Base-by-base conservation (phyloP, 495 filamentous ascomycete genomes). In the Neurospora pannonica region DNA sequence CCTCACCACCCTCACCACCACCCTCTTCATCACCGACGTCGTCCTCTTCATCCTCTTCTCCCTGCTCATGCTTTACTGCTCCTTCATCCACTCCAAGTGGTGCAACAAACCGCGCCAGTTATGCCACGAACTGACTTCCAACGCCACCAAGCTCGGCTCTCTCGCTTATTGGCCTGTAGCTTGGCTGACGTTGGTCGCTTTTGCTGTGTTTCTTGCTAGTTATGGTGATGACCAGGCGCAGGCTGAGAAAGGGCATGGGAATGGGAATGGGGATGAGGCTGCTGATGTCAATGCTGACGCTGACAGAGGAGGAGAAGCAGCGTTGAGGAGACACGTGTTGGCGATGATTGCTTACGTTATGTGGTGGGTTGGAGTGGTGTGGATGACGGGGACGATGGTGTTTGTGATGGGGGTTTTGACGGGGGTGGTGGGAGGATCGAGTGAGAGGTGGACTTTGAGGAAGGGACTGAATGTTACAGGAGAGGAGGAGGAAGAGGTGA, bases 291-390 rank as follows among this genome's bases (percentile, higher is more conserved):
- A 71, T 62, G 54, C 62, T 15, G 73, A 62, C 17, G 70, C 77
- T 2, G 60, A 71, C 4, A 43, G 70, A 9, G 40, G 40, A 21
- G 70, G 34, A 39, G 62, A 34, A 6, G 13, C 3, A 2, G 67
- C 13, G 13, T 2, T 34, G n/a, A 37, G 19, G 3, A 38, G 24
- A 43, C 17, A 6, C 7, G 38, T 31, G n/a, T 69, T 70, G 74
- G 8, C 21, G 2, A 42, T 34, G 39, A 48, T 43, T 15, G 71
- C 43, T 31, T 77, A 75, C 19, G 72, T 70, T 6, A 38, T 70
- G 24, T 75, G 76, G 76, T 77, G 76, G 76, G 19, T 74, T 11
- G 70, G 74, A 8, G 71, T 62, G 6, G 54, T 15, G 24, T 77
- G 76, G 76, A 60, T 43, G 4, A 42, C 31, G 6, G 48, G 38